Conservation (phyloP, 345 rosid species). For the Punica granatum region DNA sequence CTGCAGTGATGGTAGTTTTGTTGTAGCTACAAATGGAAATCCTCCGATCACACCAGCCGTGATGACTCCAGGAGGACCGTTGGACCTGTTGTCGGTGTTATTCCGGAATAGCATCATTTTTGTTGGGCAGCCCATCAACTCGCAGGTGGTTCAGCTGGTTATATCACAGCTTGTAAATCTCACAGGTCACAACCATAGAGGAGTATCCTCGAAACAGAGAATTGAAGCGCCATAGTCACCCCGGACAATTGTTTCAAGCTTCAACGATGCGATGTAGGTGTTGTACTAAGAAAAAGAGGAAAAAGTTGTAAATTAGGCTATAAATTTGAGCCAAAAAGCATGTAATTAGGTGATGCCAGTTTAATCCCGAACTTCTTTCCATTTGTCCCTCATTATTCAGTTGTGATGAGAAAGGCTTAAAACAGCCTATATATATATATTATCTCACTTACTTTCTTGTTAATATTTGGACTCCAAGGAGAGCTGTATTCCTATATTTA, state of each 20-base stretch:
- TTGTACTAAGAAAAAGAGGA: neutral
- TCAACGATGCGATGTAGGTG: neutral
- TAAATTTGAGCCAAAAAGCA: neutral
- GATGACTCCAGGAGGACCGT: constrained; percentile 81
- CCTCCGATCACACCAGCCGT: constrained; percentile 88
- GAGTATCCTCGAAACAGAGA: constrained; percentile 71
- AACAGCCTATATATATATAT: no score
- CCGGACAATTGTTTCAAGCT: neutral
- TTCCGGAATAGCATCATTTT: constrained; percentile 83
- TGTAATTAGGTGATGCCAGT: neutral
- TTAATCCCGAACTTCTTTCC: neutral
- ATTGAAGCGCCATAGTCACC: constrained; percentile 18
- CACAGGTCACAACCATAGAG: constrained; percentile 83
- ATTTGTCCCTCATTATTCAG: neutral
- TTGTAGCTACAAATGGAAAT: constrained; percentile 55
- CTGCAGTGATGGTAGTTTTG: constrained; percentile 36
- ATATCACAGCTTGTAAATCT: constrained; percentile 92
- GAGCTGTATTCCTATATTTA: neutral
- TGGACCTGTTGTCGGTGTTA: constrained; percentile 80
- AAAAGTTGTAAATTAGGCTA: neutral
- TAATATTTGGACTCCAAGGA: neutral
- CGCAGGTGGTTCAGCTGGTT: constrained; percentile 83
- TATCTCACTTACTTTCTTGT: neutral
- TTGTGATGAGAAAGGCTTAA: neutral
- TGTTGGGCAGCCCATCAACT: constrained; percentile 71